These are phyloP conservation scores for Coelastrella sp. DNA, from an alignment of 139 green algal species.

Conservation along the genomic window DNA sequence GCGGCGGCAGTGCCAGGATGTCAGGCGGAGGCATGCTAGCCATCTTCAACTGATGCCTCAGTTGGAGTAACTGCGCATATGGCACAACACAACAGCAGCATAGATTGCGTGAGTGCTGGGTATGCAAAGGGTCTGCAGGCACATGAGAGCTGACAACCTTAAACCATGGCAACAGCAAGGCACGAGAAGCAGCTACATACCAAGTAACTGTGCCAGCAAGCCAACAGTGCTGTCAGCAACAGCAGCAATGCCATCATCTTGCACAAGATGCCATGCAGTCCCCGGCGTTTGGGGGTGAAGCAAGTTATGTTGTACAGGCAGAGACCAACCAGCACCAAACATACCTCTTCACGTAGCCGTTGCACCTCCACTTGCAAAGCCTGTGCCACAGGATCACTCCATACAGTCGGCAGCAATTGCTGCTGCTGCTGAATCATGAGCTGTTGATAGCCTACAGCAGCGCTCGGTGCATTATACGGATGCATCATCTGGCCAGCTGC, in stretches of 20 bases:
- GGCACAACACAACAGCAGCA: background rate
- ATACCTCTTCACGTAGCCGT: slow-evolving; percentile 6
- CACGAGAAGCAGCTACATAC: background rate
- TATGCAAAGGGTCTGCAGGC: background rate
- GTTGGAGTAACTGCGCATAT: background rate
- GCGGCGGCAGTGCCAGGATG: background rate
- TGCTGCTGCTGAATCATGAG: slow-evolving; percentile 1
- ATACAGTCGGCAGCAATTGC: background rate
- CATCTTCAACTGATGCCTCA: slow-evolving; percentile 4
- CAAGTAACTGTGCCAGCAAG: background rate
- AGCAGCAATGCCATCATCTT: no score
- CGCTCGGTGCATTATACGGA: slow-evolving; percentile 6
- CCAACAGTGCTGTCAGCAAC: background rate
- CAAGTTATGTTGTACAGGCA: no score
- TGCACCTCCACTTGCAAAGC: slow-evolving; percentile 22
- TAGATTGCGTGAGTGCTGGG: no score
- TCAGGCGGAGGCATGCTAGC: slow-evolving; percentile 10
- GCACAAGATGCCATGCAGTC: no score
- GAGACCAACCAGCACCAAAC: no score
- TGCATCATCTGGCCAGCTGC: slow-evolving; percentile 7
- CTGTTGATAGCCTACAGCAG: background rate
- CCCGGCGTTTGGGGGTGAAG: no score
- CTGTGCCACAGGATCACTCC: slow-evolving; percentile 3
- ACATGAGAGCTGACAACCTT: background rate
- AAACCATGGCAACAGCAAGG: background rate